A percentile compares a stretch with the other conserved stretches of the same genome.
Conservation (phyloP, 495 filamentous ascomycete genomes). For the Podospora tetraspora region DNA sequence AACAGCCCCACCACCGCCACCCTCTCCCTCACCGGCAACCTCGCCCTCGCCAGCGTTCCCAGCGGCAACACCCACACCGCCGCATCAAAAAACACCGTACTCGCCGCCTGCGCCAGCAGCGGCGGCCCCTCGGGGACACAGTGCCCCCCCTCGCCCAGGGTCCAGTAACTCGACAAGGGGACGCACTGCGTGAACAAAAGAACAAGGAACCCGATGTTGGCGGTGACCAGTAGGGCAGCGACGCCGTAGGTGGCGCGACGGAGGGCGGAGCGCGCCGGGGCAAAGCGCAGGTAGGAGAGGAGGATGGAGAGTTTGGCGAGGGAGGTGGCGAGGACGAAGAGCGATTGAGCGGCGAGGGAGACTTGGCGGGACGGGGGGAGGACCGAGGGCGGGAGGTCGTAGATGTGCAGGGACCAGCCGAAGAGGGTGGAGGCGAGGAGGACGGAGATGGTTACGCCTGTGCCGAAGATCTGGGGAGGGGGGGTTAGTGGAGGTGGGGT, state of each 20-base stretch:
- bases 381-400: conserved; percentile 16
- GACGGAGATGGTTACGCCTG: conserved; percentile 21
- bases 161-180: conserved; percentile 29
- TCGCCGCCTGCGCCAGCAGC: conserved; percentile 20
- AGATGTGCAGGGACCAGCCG: conserved; percentile 29
- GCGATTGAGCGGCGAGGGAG: conserved; percentile 26
- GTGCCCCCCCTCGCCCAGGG: neutral
- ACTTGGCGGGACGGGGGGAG: conserved; percentile 21
- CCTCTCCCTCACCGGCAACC: conserved; percentile 22
- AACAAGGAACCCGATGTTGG: conserved; percentile 24
- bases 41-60: conserved; percentile 28
- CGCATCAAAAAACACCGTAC: conserved; percentile 37
- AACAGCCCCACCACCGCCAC: conserved; percentile 25
- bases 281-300: conserved; percentile 48
- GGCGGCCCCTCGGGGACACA: conserved; percentile 27
- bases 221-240: conserved; percentile 22
- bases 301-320: conserved; percentile 48
- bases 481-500: neutral
- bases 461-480: conserved; percentile 18
- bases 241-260: conserved; percentile 28
- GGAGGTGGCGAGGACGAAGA: conserved; percentile 25
- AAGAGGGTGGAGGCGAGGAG: conserved; percentile 21
- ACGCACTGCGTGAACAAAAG: conserved; percentile 33
- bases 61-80: conserved; percentile 42
- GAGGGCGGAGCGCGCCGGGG: conserved; percentile 34